Evolutionary conservation across 1,284 basidiomycete genomes (phyloP), one percentile per base, ranked within the genome.

Genomic region (Pholiota adiposa): DNA sequence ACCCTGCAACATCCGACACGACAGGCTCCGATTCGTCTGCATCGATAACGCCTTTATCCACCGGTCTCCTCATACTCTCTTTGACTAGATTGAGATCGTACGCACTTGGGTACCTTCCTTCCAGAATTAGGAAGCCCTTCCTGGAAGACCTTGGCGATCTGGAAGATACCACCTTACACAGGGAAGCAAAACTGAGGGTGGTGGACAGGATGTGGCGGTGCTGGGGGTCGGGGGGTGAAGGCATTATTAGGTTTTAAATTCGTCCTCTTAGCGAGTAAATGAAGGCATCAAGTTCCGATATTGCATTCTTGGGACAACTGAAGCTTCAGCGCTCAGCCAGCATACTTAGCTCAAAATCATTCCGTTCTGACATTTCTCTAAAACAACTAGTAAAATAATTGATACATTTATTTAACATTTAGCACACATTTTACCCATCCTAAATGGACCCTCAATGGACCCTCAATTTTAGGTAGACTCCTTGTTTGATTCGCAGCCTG

Each of bases 171-270:
- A 77, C 75, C 55, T 71, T 95, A 51, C 83, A 83, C 8, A 79
- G 87, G 46, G 78, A 78, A 40, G 90, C 91, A 68, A 95, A 95
- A 75, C 72, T 93, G 67, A 75, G 81, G 51, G 89, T 96, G 4
- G 80, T 97, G 4, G 87, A 95, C 63, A 78, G 95, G 65, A 97
- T 97, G 87, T 97, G 95, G 95, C 86, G 90, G 63, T 89, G 85
- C 60, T 97, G 94, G 94, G 91, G 90, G 1, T 73, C 69, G 11
- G 86, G 87, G 1, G 73, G 68, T 4, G 71, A 58, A 34, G 51
- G 57, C 5, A 51, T 66, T 5, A n/a, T 57, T 44, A 53, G 51
- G 29, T 51, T 51, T 43, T 53, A 36, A 36, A 3, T 43, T 19
- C 3, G 1, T 23, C n/a, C n/a, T n/a, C n/a, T n/a, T n/a, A n/a